Evolutionary conservation across 2,329 filamentous ascomycete species (phyloP).

Genomic region (Elsinoe necatrix): DNA sequence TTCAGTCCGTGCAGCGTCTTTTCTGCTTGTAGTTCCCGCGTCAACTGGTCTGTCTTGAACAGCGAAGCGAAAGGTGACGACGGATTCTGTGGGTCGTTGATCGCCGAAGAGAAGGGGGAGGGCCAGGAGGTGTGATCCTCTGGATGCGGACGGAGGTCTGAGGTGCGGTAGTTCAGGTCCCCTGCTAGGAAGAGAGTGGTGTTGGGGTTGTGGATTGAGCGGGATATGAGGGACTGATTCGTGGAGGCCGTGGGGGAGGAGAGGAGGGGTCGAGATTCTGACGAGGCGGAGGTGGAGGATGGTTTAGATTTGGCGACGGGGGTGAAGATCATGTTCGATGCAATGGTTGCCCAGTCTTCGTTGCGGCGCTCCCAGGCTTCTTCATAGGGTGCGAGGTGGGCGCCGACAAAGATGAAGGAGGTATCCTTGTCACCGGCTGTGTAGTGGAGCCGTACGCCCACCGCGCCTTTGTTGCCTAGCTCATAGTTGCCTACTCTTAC

Average conservation of each 20-base stretch:
- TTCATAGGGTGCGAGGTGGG: slow-evolving; percentile 86
- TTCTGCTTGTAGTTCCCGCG: slow-evolving; percentile 57
- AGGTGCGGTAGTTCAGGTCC: slow-evolving; percentile 91
- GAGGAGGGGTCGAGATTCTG: slow-evolving; percentile 27
- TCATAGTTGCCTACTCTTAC: slow-evolving; percentile 77
- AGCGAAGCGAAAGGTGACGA: slow-evolving; percentile 55
- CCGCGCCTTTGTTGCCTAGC: slow-evolving; percentile 93
- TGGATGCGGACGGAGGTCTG: slow-evolving; percentile 46
- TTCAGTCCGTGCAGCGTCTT: slow-evolving; percentile 68
- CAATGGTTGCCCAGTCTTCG: slow-evolving; percentile 78
- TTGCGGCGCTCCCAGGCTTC: slow-evolving; percentile 67
- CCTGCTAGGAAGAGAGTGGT: slow-evolving; percentile 79
- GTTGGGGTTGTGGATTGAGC: slow-evolving; percentile 59
- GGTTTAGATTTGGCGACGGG: slow-evolving; percentile 16
- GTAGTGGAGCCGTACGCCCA: slow-evolving; percentile 66
- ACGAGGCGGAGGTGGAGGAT: slow-evolving; percentile 4
- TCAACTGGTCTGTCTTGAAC: slow-evolving; percentile 70
- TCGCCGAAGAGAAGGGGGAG: slow-evolving; percentile 40
- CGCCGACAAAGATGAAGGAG: slow-evolving; percentile 75
- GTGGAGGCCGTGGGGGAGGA: slow-evolving; percentile 20
- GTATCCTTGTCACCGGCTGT: slow-evolving; percentile 37
- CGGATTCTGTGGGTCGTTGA: slow-evolving; percentile 52
- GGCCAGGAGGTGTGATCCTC: slow-evolving; percentile 55
- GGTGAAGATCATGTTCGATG: slow-evolving; percentile 66
- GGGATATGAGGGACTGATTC: neutral